Evolutionary conservation across 2,329 filamentous ascomycete species (phyloP).

Genomic region (Biscogniauxia marginata): DNA sequence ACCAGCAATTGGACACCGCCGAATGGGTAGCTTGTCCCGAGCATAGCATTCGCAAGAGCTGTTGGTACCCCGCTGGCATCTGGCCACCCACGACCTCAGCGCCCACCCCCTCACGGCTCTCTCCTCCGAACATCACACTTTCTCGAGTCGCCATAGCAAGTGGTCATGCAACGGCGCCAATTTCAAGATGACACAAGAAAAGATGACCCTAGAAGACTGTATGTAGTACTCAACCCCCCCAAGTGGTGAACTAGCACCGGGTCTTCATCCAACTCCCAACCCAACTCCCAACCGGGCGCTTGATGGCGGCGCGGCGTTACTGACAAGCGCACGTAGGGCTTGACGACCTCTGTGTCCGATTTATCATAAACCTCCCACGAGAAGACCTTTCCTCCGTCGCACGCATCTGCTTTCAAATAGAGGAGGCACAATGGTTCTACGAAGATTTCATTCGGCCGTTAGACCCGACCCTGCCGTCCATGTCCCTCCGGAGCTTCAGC

Average conservation of each 20-base stretch:
- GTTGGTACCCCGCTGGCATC: not conserved
- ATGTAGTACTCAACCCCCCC: slow-evolving; percentile 31
- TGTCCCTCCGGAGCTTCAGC: slow-evolving; percentile 82
- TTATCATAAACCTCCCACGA: slow-evolving; percentile 93
- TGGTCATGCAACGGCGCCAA: slow-evolving; percentile 30
- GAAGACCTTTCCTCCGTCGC: slow-evolving; percentile 88
- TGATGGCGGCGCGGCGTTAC: slow-evolving; percentile 9
- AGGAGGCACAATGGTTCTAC: slow-evolving; percentile 99
- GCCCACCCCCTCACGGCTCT: too few relatives aligned
- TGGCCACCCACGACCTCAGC: not conserved
- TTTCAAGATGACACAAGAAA: slow-evolving; percentile 69
- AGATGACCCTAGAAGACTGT: slow-evolving; percentile 91
- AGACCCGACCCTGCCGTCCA: slow-evolving; percentile 79
- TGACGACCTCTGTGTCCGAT: slow-evolving; percentile 96
- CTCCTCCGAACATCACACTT: slow-evolving; percentile 1
- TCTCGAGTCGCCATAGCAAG: slow-evolving; percentile 3
- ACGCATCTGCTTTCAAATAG: slow-evolving; percentile 96
- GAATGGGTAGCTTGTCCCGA: not conserved
- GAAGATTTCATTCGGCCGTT: slow-evolving; percentile 96
- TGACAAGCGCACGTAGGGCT: slow-evolving; percentile 60
- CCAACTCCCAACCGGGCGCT: too few relatives aligned
- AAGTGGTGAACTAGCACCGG: not conserved
- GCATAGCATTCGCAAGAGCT: not conserved
- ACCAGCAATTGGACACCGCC: not conserved
- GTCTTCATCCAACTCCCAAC: not conserved